These are phyloP conservation scores for Fusarium gaditjirri DNA, from an alignment of 2,329 filamentous ascomycete genomes.

Conservation along the genomic window DNA sequence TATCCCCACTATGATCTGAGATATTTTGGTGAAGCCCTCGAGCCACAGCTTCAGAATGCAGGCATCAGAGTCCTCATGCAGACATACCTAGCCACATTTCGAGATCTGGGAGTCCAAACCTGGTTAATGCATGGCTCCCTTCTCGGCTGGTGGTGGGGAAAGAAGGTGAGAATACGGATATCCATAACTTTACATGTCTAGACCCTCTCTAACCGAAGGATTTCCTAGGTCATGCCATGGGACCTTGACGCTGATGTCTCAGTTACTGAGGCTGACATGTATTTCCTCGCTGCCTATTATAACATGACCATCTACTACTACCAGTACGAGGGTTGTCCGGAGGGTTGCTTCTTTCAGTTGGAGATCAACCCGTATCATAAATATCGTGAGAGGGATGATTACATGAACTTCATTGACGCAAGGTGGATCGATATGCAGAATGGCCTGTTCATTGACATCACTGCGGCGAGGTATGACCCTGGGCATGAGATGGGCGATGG, in stretches of 20 bases:
- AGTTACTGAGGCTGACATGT: slow-evolving; percentile 73
- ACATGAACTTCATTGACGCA: slow-evolving; percentile 58
- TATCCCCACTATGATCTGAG: slow-evolving; percentile 51
- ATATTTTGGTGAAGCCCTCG: slow-evolving; percentile 54
- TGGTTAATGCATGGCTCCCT: slow-evolving; percentile 90
- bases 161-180: slow-evolving; percentile 49
- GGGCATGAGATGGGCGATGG: slow-evolving; percentile 56
- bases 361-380: slow-evolving; percentile 59
- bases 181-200: background rate
- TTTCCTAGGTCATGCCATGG: slow-evolving; percentile 74
- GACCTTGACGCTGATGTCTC: slow-evolving; percentile 83
- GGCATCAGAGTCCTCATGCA: slow-evolving; percentile 74
- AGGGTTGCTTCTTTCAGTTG: slow-evolving; percentile 59
- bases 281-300: slow-evolving; percentile 71
- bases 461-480: slow-evolving; percentile 60
- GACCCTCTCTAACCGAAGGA: slow-evolving; percentile 2
- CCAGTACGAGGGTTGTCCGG: slow-evolving; percentile 50
- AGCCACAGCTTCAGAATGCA: slow-evolving; percentile 66
- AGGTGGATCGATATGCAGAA: slow-evolving; percentile 60
- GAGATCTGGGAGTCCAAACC: slow-evolving; percentile 74
- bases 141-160: slow-evolving; percentile 89
- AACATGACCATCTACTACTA: slow-evolving; percentile 67
- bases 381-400: slow-evolving; percentile 52
- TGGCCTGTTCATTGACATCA: slow-evolving; percentile 63
- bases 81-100: slow-evolving; percentile 76